Conservation (phyloP, 2,329 filamentous ascomycete species). For the Knoxdaviesia capensis region DNA sequence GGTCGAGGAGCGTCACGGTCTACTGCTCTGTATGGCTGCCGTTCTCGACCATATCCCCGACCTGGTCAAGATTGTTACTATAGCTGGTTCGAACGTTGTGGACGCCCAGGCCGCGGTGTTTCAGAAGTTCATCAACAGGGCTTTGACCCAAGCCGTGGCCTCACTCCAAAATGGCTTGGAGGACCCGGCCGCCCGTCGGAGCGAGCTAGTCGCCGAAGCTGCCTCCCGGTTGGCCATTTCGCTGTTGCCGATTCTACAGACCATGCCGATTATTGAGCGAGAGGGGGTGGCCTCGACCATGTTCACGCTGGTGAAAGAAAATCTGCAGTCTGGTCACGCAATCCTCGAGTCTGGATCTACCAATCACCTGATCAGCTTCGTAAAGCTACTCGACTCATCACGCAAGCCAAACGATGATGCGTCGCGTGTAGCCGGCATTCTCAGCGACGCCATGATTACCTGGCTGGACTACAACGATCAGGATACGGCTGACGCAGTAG, state of each 20-base stretch:
- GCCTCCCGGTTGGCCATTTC: conserved; percentile 37
- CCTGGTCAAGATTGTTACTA: conserved; percentile 6
- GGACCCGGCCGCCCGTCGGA: conserved; percentile 16
- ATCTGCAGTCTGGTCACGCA: too few species aligned
- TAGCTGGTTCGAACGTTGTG: not conserved
- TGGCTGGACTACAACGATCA: conserved; percentile 28
- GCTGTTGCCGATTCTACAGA: conserved; percentile 17
- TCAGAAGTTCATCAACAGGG: not conserved
- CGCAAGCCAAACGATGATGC: too few species aligned
- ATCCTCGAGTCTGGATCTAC: too few species aligned
- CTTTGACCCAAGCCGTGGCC: not conserved
- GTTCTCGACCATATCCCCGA: conserved; percentile 27
- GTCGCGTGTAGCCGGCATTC: not conserved
- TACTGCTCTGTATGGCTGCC: conserved; percentile 40
- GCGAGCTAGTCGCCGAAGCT: conserved; percentile 44
- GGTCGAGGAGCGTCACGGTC: conserved; percentile 49
- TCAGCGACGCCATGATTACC: conserved; percentile 3
- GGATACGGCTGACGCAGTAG: conserved; percentile 26
- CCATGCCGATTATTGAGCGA: too few species aligned
- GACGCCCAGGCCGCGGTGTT: not conserved
- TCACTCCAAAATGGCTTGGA: not conserved
- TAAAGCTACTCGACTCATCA: too few species aligned
- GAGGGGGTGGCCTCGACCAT: too few species aligned
- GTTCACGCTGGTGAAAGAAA: too few species aligned
- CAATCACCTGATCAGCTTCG: too few species aligned